Percentiles rank a stretch among this genome's conserved stretches.
These are phyloP conservation scores for Davidsoniella neocaledoniae DNA, from an alignment of 2,329 filamentous ascomycete genomes.

Conservation along the genomic window DNA sequence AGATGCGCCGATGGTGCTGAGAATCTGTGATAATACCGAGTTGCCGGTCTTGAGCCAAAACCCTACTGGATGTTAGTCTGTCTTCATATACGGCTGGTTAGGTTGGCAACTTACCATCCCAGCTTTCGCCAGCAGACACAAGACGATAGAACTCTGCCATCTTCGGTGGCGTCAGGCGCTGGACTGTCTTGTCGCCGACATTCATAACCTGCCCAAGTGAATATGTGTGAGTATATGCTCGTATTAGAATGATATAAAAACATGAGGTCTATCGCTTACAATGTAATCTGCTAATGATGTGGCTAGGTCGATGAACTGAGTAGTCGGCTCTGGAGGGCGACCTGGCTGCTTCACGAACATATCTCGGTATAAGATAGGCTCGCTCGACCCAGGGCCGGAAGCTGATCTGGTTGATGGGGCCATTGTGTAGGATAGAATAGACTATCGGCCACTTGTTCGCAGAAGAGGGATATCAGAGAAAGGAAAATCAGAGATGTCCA, in stretches of 20 bases:
- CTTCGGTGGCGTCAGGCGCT: constrained; percentile 45
- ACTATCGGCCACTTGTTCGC: neutral
- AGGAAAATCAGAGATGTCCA: no score
- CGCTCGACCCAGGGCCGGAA: neutral
- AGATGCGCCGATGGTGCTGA: constrained; percentile 77
- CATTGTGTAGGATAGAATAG: neutral
- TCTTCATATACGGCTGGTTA: neutral
- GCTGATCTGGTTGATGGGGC: neutral
- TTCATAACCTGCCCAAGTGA: constrained; percentile 29
- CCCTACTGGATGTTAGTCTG: constrained; percentile 22
- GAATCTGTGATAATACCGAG: constrained; percentile 74
- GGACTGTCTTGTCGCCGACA: constrained; percentile 39
- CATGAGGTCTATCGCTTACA: neutral
- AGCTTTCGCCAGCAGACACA: constrained; percentile 48
- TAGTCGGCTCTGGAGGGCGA: constrained; percentile 4
- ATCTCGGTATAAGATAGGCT: constrained; percentile 8
- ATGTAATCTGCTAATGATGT: constrained; percentile 10
- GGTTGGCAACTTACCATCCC: constrained; percentile 36
- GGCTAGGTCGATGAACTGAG: constrained; percentile 9
- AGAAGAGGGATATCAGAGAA: no score
- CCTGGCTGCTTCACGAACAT: constrained; percentile 10
- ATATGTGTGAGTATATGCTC: neutral
- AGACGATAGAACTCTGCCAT: constrained; percentile 61
- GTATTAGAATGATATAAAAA: neutral
- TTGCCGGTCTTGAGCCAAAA: constrained; percentile 65